Evolutionary conservation across 371 early-diverging fungal species (phyloP), one percentile per base, ranked within the genome.

Genomic region (Mucor lusitanicus): DNA sequence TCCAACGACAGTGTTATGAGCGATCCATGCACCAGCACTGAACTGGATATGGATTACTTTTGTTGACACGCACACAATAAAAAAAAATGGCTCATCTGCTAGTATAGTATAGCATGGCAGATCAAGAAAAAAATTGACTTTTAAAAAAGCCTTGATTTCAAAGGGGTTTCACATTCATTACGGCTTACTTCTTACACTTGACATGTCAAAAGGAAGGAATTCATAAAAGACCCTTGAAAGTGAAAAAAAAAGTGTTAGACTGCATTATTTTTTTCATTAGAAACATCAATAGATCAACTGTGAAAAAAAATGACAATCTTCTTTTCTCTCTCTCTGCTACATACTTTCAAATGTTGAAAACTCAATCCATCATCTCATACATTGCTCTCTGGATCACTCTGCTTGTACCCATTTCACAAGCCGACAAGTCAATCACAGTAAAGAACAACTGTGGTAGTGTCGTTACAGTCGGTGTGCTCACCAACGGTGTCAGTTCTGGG

Each of bases 381-480:
- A 23, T 50, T 21, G 50, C 23, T 33, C 3, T 33, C n/a, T 48
- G 46, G 27, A 32, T 33, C 11, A 30, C 25, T 6, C 13, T 32
- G 15, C 19, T 63, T 5, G 53, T 53, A 4, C 25, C 63, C 25
- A 13, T 55, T 19, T 19, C 46, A 21, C 17, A 37, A 19, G 72
- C 75, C 32, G 58, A 42, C 17, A 76, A 78, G 33, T 23, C 40
- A 0, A 75, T 82, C 48, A 59, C 21, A 6, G 62, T 80, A 21
- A 60, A 61, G 15, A 82, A 80, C 59, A 74, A 76, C 33, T 82
- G 83, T 61, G 44, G 58, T 9, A 72, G 65, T 8, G 65, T 73
- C 17, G 27, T 80, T 3, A 65, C 72, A 13, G 70, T 82, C 0
- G 83, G 83, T 23, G 77, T 78, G 0, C 59, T 77, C 15, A 82